Evolutionary conservation across 306 rosid species (phyloP).

Genomic region (Cicer judaicum): DNA sequence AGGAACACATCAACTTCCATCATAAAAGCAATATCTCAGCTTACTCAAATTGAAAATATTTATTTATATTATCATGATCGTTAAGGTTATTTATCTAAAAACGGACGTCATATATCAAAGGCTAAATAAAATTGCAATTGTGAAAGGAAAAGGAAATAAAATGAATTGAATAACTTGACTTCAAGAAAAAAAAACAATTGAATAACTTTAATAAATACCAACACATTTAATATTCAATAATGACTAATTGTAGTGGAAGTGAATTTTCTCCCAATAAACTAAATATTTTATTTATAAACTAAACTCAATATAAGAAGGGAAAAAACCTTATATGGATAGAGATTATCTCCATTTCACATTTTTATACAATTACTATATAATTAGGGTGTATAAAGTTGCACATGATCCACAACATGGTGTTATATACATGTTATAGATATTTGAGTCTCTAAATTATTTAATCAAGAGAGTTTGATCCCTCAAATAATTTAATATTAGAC

Average conservation of each 20-base stretch:
- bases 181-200: background rate
- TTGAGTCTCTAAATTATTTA: no score
- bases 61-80: slow-evolving; percentile 2
- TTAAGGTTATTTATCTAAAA: slow-evolving; percentile 14
- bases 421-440: no score
- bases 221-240: background rate
- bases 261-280: background rate
- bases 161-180: background rate
- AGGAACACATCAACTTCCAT: slow-evolving; percentile 16
- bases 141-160: background rate
- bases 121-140: background rate
- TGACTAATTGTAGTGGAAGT: background rate
- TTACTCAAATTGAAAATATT: background rate
- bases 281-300: no score
- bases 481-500: no score
- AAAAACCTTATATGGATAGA: no score
- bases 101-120: background rate
- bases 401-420: no score
- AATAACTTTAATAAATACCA: background rate
- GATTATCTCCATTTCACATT: no score
- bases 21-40: background rate
- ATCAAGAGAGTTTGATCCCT: no score
- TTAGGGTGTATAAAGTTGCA: no score
- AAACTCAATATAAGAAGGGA: no score
- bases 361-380: no score